Base-by-base conservation (phyloP, 192 early-diverging fungal genomes). In the Rhizoclosmatium globosum region DNA sequence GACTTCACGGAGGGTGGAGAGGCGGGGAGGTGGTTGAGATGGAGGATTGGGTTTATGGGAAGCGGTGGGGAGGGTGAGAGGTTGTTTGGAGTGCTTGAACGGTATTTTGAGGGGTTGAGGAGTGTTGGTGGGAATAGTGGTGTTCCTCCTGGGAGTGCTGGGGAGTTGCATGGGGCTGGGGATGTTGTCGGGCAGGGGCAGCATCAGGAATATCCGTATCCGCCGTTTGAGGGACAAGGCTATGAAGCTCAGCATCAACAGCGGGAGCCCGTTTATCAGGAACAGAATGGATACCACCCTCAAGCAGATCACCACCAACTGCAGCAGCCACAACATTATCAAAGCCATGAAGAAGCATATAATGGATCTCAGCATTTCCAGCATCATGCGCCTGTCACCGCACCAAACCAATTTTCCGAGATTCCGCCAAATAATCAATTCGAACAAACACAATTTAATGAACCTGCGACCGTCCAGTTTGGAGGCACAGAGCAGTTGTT, bases 1-100 rank as follows among this genome's bases (percentile, higher is more conserved):
- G 77, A 79, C 46, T 79, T 79, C 45, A 79, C 77, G 7, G 77
- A 79, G 45, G 53, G 41, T 58, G 21, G 9, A 9, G 23, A 43
- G 19, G 77, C 77, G 39, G 15, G 17, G 6, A 13, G 21, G 3
- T 47, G 42, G 39, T 39, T 19, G 47, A 1, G 76, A 42, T 67
- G 71, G 31, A 44, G 48, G 15, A 9, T n/a, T n/a, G n/a, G n/a
- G n/a, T n/a, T n/a, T n/a, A n/a, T n/a, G n/a, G n/a, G n/a, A n/a
- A n/a, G n/a, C n/a, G n/a, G n/a, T n/a, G n/a, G n/a, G n/a, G n/a
- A n/a, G n/a, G n/a, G n/a, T n/a, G n/a, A n/a, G n/a, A n/a, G n/a
- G n/a, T n/a, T n/a, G n/a, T n/a, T n/a, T n/a, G n/a, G n/a, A n/a
- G n/a, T n/a, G n/a, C n/a, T n/a, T n/a, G n/a, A n/a, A n/a, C n/a